Percentiles rank a stretch among this genome's conserved stretches.
These are phyloP conservation scores for Ceratocystis harringtonii DNA, from an alignment of 2,329 filamentous ascomycete species.

Conservation along the genomic window DNA sequence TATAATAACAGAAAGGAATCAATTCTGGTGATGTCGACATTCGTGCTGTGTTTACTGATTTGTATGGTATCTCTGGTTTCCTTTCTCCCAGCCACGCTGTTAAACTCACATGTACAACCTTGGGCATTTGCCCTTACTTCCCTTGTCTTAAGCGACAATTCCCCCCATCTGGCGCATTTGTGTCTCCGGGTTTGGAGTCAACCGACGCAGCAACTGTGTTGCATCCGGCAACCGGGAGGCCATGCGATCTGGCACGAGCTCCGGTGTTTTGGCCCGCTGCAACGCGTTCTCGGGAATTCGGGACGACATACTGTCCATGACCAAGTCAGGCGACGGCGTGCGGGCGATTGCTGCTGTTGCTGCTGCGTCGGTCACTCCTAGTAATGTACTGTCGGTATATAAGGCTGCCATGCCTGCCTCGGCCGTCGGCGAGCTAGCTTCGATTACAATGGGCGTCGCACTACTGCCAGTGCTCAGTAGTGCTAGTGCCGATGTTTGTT, in stretches of 20 bases:
- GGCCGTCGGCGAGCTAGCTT: constrained; percentile 27
- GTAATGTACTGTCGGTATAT: neutral
- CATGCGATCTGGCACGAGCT: constrained; percentile 49
- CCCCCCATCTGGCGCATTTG: constrained; percentile 24
- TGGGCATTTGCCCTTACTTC: neutral
- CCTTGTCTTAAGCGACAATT: constrained; percentile 20
- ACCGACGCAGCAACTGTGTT: constrained; percentile 27
- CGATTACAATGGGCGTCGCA: constrained; percentile 29
- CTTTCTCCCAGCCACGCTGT: neutral
- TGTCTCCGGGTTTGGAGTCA: constrained; percentile 36
- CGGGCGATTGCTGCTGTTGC: constrained; percentile 18
- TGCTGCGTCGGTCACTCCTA: neutral
- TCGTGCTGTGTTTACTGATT: neutral
- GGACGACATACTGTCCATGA: constrained; percentile 15
- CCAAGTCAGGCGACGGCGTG: constrained; percentile 35
- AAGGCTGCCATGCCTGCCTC: constrained; percentile 1
- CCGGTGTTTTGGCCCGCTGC: constrained; percentile 40
- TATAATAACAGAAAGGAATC: neutral
- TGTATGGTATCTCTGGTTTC: neutral
- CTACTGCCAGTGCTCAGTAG: constrained; percentile 19
- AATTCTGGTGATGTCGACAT: no score
- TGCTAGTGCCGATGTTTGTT: neutral
- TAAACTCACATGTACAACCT: no score
- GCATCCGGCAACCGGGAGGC: constrained; percentile 39
- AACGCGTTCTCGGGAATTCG: constrained; percentile 27